Evolutionary conservation across 306 rosid genomes (phyloP), one percentile per base, ranked within the genome.

Genomic region (Carpinus viminea): DNA sequence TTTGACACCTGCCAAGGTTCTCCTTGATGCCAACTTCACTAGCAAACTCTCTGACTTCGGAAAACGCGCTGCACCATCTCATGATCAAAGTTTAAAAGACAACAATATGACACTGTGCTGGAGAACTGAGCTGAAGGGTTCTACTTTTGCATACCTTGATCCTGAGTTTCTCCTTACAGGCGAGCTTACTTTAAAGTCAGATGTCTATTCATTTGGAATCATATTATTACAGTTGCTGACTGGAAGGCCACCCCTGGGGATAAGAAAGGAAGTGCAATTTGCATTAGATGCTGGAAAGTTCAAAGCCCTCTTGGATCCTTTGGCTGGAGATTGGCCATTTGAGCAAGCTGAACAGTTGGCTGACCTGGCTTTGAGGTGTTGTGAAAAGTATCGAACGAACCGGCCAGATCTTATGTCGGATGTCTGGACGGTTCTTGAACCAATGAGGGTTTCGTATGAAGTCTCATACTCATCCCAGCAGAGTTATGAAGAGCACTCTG

Each of bases 251-350:
- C 93, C 96, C 47, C 50, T 90, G 75, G 87, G 93, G 74, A 83
- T 95, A 78, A 18, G 41, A 47, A 85, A 86, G 83, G 93, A 85
- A 34, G 93, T 95, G 79, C 75, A 89, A 71, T 69, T 28, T 72
- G 91, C 88, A 55, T 74, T 93, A 74, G 86, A 81, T 45, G 65
- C 72, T 52, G 92, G 98, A 83, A 86, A 85, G 26, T 74, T 95
- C 68, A 72, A 84, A 70, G 77, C 79, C 21, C 59, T 91, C 57
- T 76, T 95, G 81, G 99, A 95, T 90, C 94, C 97, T 69, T 90
- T 89, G 81, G 98, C 94, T n/a, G 99, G 99, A 79, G 93, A 89
- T 26, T 93, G 98, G 99, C 98, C 98, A 20, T 72, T 91, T 78
- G 93, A 77, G 69, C 84, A 79, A 79, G 98, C 94, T 12, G 92